These are phyloP conservation scores for Fusarium pseudograminearum DNA, from an alignment of 2,329 filamentous ascomycete species.

Conservation along the genomic window DNA sequence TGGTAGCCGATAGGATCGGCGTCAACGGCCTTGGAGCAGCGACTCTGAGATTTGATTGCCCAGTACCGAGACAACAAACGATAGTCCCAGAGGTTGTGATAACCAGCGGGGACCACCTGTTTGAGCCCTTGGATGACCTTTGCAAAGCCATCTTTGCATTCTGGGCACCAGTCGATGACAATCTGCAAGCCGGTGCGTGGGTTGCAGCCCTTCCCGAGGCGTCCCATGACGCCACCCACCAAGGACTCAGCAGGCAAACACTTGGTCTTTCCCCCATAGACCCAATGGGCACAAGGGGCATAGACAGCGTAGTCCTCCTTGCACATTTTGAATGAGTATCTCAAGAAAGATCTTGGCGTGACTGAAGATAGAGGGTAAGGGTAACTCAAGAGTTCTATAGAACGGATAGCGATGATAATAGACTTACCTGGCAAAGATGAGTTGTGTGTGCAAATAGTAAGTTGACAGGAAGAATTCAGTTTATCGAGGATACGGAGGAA, in stretches of 20 bases:
- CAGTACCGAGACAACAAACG: constrained; percentile 12
- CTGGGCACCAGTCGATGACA: constrained; percentile 14
- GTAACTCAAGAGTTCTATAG: neutral
- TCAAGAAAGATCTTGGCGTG: neutral
- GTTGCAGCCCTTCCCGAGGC: neutral
- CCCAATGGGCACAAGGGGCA: constrained; percentile 16
- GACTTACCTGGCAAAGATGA: neutral
- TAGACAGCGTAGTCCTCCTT: constrained; percentile 2
- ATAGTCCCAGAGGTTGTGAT: constrained; percentile 10
- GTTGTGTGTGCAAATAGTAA: neutral
- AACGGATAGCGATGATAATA: neutral
- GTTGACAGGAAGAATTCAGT: neutral
- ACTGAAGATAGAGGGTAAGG: neutral
- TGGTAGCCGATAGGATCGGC: neutral
- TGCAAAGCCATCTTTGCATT: neutral
- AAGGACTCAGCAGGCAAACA: neutral
- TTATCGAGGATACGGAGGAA: neutral
- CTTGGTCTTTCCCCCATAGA: neutral
- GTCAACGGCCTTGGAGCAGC: neutral
- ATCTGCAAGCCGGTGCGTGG: neutral
- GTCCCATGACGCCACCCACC: neutral
- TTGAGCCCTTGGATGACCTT: neutral
- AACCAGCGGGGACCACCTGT: neutral
- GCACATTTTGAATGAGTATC: constrained; percentile 6
- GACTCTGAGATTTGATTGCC: constrained; percentile 11